A percentile compares a stretch with the other conserved stretches of the same genome.
Evolutionary conservation across 108 stramenopile genomes (phyloP).

Genomic region (Cyclotella kingstonii): DNA sequence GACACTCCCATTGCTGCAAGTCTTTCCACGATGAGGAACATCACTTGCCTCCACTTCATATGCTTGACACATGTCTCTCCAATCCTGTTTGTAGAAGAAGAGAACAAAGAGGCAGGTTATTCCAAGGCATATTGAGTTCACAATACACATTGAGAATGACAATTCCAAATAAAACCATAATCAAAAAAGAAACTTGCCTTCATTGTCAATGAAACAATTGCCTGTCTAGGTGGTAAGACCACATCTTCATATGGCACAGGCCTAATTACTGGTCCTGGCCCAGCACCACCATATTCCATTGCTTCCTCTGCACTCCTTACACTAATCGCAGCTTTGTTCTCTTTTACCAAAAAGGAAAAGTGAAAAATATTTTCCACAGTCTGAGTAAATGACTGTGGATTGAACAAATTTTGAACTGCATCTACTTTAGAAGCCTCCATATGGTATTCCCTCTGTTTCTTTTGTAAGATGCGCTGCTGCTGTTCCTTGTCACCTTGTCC

Average conservation of each 20-base stretch:
- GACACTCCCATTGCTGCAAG: too few relatives aligned
- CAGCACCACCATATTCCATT: conserved; percentile 14
- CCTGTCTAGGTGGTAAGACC: conserved; percentile 45
- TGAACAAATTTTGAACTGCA: conserved; percentile 64
- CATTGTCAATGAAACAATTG: conserved; percentile 68
- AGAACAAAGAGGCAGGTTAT: not conserved
- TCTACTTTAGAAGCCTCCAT: conserved; percentile 41
- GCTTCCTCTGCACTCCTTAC: conserved; percentile 27
- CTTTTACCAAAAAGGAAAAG: conserved; percentile 78
- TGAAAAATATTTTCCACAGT: conserved; percentile 90
- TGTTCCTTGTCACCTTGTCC: conserved; percentile 6
- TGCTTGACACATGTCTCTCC: conserved; percentile 63
- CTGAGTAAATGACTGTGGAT: conserved; percentile 84
- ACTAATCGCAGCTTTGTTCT: conserved; percentile 45
- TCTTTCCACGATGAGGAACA: conserved; percentile 61
- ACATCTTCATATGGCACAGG: not conserved
- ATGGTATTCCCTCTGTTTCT: conserved; percentile 40
- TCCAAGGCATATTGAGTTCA: too few relatives aligned
- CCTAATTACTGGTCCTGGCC: conserved; percentile 33
- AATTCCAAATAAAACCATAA: too few relatives aligned
- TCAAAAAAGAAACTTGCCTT: conserved; percentile 22
- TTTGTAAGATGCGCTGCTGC: conserved; percentile 3
- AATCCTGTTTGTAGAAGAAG: conserved; percentile 62
- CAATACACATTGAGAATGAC: too few relatives aligned
- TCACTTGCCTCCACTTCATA: conserved; percentile 57